A percentile compares a stretch with the other conserved stretches of the same genome.
Conservation (phyloP, 2,329 filamentous ascomycete genomes). For the Epicoccum nigrum region DNA sequence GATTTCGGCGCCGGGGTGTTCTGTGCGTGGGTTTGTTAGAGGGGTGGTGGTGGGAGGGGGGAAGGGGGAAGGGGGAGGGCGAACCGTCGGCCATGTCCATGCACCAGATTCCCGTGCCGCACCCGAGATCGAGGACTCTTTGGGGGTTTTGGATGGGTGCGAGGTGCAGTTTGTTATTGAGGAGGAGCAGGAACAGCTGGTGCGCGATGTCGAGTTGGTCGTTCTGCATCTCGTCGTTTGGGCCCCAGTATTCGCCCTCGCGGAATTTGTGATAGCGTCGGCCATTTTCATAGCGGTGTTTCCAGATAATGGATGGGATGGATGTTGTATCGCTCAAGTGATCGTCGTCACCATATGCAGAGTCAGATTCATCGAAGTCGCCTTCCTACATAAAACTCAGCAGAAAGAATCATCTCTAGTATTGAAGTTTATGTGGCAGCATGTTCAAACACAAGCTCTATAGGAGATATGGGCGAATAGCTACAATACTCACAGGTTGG, state of each 20-base stretch:
- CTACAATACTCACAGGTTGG: conserved; percentile 9
- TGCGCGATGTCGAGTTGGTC: conserved; percentile 39
- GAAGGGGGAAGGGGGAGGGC: background rate
- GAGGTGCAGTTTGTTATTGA: conserved; percentile 32
- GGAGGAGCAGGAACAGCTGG: conserved; percentile 32
- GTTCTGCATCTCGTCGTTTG: conserved; percentile 39
- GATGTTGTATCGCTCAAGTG: conserved; percentile 38
- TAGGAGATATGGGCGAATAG: background rate
- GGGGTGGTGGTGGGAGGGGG: background rate
- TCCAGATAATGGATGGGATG: conserved; percentile 38
- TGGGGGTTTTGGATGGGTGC: conserved; percentile 30
- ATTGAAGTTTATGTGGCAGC: background rate
- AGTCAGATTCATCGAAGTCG: conserved; percentile 30
- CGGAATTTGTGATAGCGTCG: conserved; percentile 42
- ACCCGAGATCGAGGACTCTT: conserved; percentile 32
- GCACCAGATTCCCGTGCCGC: conserved; percentile 40
- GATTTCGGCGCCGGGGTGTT: conserved; percentile 46
- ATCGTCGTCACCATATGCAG: conserved; percentile 32
- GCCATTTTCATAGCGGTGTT: conserved; percentile 41
- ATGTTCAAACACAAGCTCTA: background rate
- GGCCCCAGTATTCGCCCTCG: conserved; percentile 41
- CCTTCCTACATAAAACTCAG: conserved; percentile 5
- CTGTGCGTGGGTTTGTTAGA: conserved; percentile 9
- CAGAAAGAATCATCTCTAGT: background rate
- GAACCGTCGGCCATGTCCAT: conserved; percentile 34